A percentile compares a stretch with the other conserved stretches of the same genome.
Evolutionary conservation across 139 green algal genomes (phyloP).

Genomic region (Picochlorum sp.): DNA sequence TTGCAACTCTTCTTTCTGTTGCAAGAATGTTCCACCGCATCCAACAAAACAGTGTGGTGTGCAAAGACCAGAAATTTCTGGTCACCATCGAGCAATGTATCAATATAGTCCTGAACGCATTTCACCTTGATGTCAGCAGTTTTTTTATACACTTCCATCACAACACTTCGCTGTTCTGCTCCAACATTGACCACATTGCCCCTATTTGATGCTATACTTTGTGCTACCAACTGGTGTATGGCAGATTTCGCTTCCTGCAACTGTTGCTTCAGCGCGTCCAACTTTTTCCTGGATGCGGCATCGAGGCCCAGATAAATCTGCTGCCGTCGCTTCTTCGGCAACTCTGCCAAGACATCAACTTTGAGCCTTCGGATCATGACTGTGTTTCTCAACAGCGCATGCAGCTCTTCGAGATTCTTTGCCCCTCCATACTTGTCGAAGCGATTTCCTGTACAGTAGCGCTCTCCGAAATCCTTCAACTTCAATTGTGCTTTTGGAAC

Average conservation of each 20-base stretch:
- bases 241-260: conserved; percentile 26
- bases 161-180: conserved; percentile 8
- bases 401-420: conserved; percentile 71
- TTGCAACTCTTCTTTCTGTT: conserved; percentile 27
- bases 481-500: conserved; percentile 54
- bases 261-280: conserved; percentile 14
- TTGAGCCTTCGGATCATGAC: conserved; percentile 92
- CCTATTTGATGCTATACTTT: not conserved
- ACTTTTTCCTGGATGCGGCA: conserved; percentile 22
- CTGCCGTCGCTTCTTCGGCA: conserved; percentile 79
- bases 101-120: conserved; percentile 54
- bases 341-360: conserved; percentile 78
- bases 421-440: conserved; percentile 44
- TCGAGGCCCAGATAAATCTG: conserved; percentile 54
- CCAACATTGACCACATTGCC: not conserved
- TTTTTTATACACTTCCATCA: conserved; percentile 57
- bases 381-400: conserved; percentile 54
- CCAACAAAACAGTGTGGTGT: conserved; percentile 62
- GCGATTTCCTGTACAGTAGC: conserved; percentile 48
- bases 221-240: conserved; percentile 8
- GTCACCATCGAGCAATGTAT: conserved; percentile 47
- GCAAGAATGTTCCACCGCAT: conserved; percentile 45
- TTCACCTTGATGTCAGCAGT: conserved; percentile 62
- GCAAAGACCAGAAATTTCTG: conserved; percentile 92
- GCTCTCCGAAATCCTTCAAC: conserved; percentile 62